Evolutionary conservation across 2,329 filamentous ascomycete species (phyloP), one percentile per base, ranked within the genome.

Genomic region (Ustulina deusta): DNA sequence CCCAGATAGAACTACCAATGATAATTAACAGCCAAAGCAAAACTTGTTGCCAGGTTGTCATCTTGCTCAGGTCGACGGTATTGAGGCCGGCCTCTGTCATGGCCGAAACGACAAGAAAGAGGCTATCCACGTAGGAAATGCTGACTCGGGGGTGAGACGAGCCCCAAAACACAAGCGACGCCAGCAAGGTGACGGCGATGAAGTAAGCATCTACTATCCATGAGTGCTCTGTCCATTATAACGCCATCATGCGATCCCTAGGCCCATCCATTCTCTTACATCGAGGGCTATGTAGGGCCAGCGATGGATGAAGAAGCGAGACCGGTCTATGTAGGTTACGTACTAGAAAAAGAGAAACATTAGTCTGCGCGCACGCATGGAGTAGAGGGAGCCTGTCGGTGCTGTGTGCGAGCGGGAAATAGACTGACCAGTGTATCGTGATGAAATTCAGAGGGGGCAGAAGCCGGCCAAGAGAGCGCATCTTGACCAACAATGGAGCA

Each of bases 1-100:
- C 88, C 73, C 89, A 87, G 34, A 91, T 88, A 1, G 87, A 84
- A 61, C 87, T 87, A 2, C 90, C 90, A 7, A 90, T 76, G 34
- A 91, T 80, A 65, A 92, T 88, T 49, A 91, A 80, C 2, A 89
- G 63, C 73, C 89, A 91, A 5, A 92, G 81, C 13, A 91, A 77
- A 22, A 85, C 78, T 73, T 93, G 90, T 74, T 93, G 90, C 74
- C 88, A 90, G 2, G 86, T 89, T 42, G 89, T 91, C 74, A 92
- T 79, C 55, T 84, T 81, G 61, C 85, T 89, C 13, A 92, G 76
- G 73, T 90, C 88, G 71, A 89, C 86, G 9, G 89, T 91, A 72
- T 90, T 77, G 29, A 76, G 80, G 1, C 90, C 90, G 9, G 90
- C 86, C 68, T 88, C 83, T 1, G 89, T 91, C 84, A 92, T 91